These are phyloP conservation scores for Stephania japonica DNA, from an alignment of 164 flowering plant genomes.

Conservation along the genomic window DNA sequence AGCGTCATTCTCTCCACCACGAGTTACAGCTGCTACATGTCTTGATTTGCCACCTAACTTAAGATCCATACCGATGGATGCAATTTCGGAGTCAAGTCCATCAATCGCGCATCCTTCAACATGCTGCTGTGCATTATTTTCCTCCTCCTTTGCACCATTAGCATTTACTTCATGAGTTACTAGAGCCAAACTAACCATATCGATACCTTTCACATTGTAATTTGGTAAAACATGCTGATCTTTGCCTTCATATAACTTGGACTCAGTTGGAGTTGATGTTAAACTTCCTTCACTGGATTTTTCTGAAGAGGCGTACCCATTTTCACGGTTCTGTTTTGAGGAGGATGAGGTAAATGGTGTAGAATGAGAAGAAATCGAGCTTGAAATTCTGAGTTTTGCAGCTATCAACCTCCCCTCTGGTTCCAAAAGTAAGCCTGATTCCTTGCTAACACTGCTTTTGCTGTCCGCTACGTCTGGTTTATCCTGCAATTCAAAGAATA, in stretches of 20 bases:
- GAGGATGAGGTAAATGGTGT: slow-evolving; percentile 48
- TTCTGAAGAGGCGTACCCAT: slow-evolving; percentile 22
- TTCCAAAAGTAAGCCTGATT: slow-evolving; percentile 18
- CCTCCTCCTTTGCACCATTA: slow-evolving; percentile 10
- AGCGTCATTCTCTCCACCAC: slow-evolving; percentile 32
- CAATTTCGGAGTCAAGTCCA: slow-evolving; percentile 9
- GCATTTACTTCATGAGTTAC: slow-evolving; percentile 20
- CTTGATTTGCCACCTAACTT: slow-evolving; percentile 15
- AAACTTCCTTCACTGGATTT: slow-evolving; percentile 21
- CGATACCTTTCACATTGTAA: slow-evolving; percentile 16
- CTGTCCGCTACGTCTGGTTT: slow-evolving; percentile 15
- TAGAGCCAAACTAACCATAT: slow-evolving; percentile 7
- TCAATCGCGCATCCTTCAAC: slow-evolving; percentile 9
- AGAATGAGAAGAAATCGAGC: slow-evolving; percentile 31
- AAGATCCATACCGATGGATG: slow-evolving; percentile 10
- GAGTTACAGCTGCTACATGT: slow-evolving; percentile 8
- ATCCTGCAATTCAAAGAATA: slow-evolving; percentile 31
- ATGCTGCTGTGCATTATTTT: slow-evolving; percentile 10
- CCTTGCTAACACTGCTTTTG: slow-evolving; percentile 14
- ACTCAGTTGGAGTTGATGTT: slow-evolving; percentile 8
- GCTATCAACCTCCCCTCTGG: slow-evolving; percentile 14
- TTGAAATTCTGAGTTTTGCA: slow-evolving; percentile 14
- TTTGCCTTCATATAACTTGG: slow-evolving; percentile 18
- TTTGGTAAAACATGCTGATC: slow-evolving; percentile 19
- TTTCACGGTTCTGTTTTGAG: slow-evolving; percentile 30